Percentiles rank a stretch among this genome's conserved stretches.
phyloP scores from a whole-genome alignment of 1,284 basidiomycete species.

The Volvariella volvacea region DNA sequence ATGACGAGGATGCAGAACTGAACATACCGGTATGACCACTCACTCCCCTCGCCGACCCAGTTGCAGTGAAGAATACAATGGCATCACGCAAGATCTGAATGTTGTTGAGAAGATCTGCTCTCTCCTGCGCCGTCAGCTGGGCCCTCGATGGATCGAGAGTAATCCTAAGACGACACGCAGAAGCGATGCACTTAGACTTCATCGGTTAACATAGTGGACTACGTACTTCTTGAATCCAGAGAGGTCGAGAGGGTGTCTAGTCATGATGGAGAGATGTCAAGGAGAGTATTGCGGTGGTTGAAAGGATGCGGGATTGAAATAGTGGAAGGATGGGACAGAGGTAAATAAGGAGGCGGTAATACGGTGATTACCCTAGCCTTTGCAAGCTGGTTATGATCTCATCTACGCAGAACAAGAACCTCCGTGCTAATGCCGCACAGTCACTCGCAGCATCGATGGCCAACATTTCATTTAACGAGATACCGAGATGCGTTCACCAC shows the following conservation, averaged over 20 bases:
- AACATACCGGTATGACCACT: conserved; percentile 71
- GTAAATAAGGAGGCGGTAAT: conserved; percentile 1
- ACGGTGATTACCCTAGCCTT: background rate
- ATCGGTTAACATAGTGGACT: background rate
- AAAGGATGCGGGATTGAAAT: background rate
- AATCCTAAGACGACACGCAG: conserved; percentile 36
- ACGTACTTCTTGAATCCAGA: conserved; percentile 62
- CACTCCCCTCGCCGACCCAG: conserved; percentile 74
- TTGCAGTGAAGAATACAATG: conserved; percentile 78
- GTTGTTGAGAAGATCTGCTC: conserved; percentile 52
- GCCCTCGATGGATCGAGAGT: conserved; percentile 63
- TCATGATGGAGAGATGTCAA: conserved; percentile 12
- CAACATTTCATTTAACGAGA: too few relatives aligned
- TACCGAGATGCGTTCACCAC: too few relatives aligned
- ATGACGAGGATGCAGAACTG: background rate
- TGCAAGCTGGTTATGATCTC: too few relatives aligned
- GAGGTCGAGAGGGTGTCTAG: conserved; percentile 71
- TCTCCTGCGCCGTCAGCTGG: conserved; percentile 55
- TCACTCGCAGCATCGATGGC: too few relatives aligned
- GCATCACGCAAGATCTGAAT: conserved; percentile 77
- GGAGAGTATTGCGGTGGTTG: conserved; percentile 3
- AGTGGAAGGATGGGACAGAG: too few relatives aligned
- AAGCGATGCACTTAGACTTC: conserved; percentile 5
- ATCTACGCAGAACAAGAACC: too few relatives aligned
- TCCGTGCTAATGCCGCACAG: too few relatives aligned